Base-by-base conservation (phyloP, 345 rosid species). In the Linum usitatissimum region DNA sequence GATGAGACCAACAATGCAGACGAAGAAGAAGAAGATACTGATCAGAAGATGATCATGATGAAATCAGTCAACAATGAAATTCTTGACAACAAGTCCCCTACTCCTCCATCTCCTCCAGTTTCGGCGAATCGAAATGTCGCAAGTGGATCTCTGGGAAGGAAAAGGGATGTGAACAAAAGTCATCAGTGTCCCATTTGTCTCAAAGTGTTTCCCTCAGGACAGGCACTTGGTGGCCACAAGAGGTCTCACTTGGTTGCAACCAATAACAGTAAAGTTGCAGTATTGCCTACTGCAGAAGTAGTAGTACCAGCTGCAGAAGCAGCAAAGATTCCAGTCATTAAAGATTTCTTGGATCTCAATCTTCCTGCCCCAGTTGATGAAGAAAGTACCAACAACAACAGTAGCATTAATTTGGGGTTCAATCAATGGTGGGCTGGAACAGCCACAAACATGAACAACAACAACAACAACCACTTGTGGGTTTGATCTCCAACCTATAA, bases 211-310 rank as follows among this genome's bases (percentile, higher is more conserved):
- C 79, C 78, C 4, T 69, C 87, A 59, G 97, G 97, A 36, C 97
- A 90, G 70, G 95, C 97, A 13, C 71, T 90, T 59, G 93, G 95
- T 0, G 97, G 97, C 57, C 95, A 86, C 65, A 87, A 84, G 78
- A 90, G 97, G 66, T 79, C 88, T 70, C 91, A 83, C 67, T 64
- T 83, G 42, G 59, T 75, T 19, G 62, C 36, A 28, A 64, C 28
- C 18, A 57, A 63, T 17, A 71, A 73, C 30, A 67, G 64, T 39
- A 72, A 65, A 68, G 66, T 28, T 7, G 61, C 51, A 45, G 51
- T 34, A 34, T 53, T 30, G 66, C 63, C 9, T 34, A 55, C 51
- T n/a, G 30, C 59, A 53, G 19, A 48, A 23, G 53, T 63, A 60
- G 28, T 23, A 23, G 28, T 23, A 23, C 28, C 28, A 23, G 51